A percentile compares a stretch with the other conserved stretches of the same genome.
These are phyloP conservation scores for Solanum corneliomulleri DNA, from an alignment of 257 asterid species.

Conservation along the genomic window DNA sequence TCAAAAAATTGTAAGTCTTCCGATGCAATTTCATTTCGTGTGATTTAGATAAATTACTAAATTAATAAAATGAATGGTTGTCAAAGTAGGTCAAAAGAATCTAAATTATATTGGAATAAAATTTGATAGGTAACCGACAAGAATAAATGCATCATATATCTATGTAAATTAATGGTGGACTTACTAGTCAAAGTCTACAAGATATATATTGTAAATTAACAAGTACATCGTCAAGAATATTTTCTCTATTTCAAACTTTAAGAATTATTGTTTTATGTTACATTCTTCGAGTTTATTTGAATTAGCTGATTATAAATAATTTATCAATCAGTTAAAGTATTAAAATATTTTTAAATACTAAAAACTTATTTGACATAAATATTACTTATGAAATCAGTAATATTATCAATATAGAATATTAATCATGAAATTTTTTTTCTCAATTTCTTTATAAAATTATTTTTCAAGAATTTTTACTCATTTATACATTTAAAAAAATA, in stretches of 20 bases:
- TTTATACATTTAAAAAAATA: too few relatives aligned
- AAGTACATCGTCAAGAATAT: background rate
- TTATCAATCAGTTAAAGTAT: background rate
- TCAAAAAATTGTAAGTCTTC: background rate
- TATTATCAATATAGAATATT: background rate
- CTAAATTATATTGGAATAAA: background rate
- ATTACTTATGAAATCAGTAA: too few relatives aligned
- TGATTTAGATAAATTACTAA: background rate
- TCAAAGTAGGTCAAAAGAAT: background rate
- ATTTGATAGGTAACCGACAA: background rate
- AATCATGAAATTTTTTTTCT: background rate
- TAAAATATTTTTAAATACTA: background rate
- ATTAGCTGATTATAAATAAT: background rate
- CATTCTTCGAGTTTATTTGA: background rate
- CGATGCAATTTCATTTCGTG: background rate
- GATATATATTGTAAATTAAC: background rate
- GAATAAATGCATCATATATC: background rate
- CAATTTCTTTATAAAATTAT: too few relatives aligned
- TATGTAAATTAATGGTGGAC: background rate
- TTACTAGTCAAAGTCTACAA: background rate
- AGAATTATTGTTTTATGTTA: too few relatives aligned
- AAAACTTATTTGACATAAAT: accelerated
- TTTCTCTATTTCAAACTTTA: background rate
- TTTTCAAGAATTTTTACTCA: background rate
- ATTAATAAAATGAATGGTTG: background rate